These are phyloP conservation scores for Coniferiporia sulphurascens DNA, from an alignment of 1,284 basidiomycete species.

Conservation along the genomic window DNA sequence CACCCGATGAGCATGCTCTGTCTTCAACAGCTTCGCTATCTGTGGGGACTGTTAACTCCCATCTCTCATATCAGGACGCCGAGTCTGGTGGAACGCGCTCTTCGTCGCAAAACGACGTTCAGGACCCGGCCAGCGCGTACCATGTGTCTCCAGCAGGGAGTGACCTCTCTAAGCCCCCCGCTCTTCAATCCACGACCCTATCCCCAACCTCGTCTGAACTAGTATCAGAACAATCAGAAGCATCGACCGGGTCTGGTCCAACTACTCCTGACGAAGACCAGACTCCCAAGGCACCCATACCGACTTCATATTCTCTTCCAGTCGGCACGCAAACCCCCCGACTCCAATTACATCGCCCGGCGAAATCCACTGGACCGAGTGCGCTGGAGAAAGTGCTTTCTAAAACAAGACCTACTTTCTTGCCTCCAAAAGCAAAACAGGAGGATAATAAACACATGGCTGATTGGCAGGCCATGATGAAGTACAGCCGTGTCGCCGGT, in stretches of 20 bases:
- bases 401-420: slow-evolving; percentile 72
- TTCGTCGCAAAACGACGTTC: slow-evolving; percentile 6
- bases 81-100: neutral
- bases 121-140: slow-evolving; percentile 15
- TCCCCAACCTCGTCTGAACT: slow-evolving; percentile 16
- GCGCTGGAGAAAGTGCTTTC: slow-evolving; percentile 70
- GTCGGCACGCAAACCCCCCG: slow-evolving; percentile 23
- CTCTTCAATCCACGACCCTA: slow-evolving; percentile 25
- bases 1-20: neutral
- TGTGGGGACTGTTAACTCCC: slow-evolving; percentile 19
- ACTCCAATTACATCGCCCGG: slow-evolving; percentile 35
- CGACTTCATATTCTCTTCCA: slow-evolving; percentile 21
- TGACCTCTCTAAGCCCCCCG: slow-evolving; percentile 36
- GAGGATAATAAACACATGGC: slow-evolving; percentile 85
- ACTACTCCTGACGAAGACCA: slow-evolving; percentile 17
- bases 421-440: slow-evolving; percentile 78
- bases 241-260: slow-evolving; percentile 24
- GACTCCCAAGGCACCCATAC: slow-evolving; percentile 1
- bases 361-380: slow-evolving; percentile 59
- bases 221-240: slow-evolving; percentile 1
- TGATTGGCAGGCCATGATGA: slow-evolving; percentile 94
- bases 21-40: slow-evolving; percentile 22
- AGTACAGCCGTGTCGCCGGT: slow-evolving; percentile 69
- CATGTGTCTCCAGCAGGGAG: slow-evolving; percentile 39
- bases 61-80: neutral